Base-by-base conservation (phyloP, 768 basidiomycete species). In the Chalciporus pseudorubinellus region DNA sequence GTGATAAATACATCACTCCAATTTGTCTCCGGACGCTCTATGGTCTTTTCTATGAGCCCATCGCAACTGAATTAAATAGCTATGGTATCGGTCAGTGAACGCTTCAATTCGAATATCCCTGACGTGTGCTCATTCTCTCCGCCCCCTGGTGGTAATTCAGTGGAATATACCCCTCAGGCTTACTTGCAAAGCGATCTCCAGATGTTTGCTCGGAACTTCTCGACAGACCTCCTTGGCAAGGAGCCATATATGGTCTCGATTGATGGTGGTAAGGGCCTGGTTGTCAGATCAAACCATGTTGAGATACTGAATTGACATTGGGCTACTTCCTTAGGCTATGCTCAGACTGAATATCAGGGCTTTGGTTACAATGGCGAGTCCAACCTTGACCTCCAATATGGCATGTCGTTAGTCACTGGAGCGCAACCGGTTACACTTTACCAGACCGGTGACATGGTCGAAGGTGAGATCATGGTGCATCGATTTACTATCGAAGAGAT, bases 151-250 rank as follows among this genome's bases (percentile, higher is more conserved):
- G n/a, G 55, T 36, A 28, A 14, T 28, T 10, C 51, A 70, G 70
- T 63, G 47, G 72, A 74, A 46, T 73, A 63, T 49, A 62, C 68
- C 6, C 72, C 72, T 10, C 56, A 66, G 48, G 61, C 68, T 13
- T 70, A 61, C 44, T 44, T 69, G 20, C 52, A 57, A 12, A 57
- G 58, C 16, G 72, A 72, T 49, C 34, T 70, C n/a, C 36, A 69
- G 18, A 50, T 73, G 65, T 74, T 72, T 34, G 69, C 70, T 4
- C 48, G 8, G 36, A 59, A 55, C 26, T 56, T 39, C 40, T 66
- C 43, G 33, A 47, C 22, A 1, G 60, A 60, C 22, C 58, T 65
- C 3, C 28, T 58, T 22, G 69, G 63, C 24, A 58, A 59, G 44
- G 26, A 56, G 9, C 73, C 73, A 9, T 39, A 47, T 21, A 20